phyloP scores from a whole-genome alignment of 2,329 filamentous ascomycete genomes.

The Graphilbum sp. region DNA sequence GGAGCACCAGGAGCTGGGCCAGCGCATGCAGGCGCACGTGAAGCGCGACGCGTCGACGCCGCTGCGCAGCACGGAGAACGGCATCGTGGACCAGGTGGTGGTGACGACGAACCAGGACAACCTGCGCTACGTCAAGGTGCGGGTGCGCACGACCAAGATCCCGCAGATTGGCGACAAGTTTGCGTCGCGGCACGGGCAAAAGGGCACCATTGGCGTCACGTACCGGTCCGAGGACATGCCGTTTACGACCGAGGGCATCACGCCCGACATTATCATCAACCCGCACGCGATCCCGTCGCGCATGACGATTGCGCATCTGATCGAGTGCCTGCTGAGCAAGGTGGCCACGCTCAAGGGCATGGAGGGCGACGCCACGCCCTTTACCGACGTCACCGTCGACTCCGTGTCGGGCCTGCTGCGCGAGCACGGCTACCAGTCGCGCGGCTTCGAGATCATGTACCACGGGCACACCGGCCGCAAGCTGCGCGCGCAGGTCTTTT shows the following conservation, averaged over 20 bases:
- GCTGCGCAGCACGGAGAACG: slow-evolving; percentile 70
- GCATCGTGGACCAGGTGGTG: slow-evolving; percentile 94
- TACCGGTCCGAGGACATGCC: slow-evolving; percentile 95
- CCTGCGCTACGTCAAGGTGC: slow-evolving; percentile 76
- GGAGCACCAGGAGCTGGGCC: slow-evolving; percentile 52
- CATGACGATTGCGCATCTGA: slow-evolving; percentile 99
- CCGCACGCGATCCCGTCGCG: slow-evolving; percentile 98
- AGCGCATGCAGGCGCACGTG: slow-evolving; percentile 47
- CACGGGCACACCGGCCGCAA: slow-evolving; percentile 95
- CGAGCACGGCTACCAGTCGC: slow-evolving; percentile 86
- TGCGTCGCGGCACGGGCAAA: slow-evolving; percentile 94
- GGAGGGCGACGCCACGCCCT: slow-evolving; percentile 94
- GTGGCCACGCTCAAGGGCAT: slow-evolving; percentile 83
- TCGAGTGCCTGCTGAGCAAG: slow-evolving; percentile 95
- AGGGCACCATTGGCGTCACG: slow-evolving; percentile 93
- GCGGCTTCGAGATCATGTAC: slow-evolving; percentile 97
- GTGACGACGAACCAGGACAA: slow-evolving; percentile 79
- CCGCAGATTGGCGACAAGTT: slow-evolving; percentile 98
- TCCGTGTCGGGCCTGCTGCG: slow-evolving; percentile 75
- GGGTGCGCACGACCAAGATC: slow-evolving; percentile 82
- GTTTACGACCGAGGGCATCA: slow-evolving; percentile 77
- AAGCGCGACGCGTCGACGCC: slow-evolving; percentile 53
- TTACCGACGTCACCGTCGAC: slow-evolving; percentile 94
- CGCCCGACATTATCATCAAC: slow-evolving; percentile 99
- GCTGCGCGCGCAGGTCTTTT: slow-evolving; percentile 84